Evolutionary conservation across 2,329 filamentous ascomycete genomes (phyloP), one percentile per base, ranked within the genome.

Genomic region (Pyrenochaeta sp.): DNA sequence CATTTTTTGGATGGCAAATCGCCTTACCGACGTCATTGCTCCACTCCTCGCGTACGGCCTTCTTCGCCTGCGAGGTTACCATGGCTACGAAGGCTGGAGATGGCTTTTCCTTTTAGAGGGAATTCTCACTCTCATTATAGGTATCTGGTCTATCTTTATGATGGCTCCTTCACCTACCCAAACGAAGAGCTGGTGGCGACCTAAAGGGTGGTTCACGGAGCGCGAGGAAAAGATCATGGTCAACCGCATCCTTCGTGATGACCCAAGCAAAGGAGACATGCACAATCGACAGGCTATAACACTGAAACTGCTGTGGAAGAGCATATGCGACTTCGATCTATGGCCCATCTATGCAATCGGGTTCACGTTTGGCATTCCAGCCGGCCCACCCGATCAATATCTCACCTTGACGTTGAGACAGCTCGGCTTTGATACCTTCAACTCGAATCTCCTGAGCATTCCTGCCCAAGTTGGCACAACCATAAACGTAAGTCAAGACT

Each of bases 201-300:
- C 42, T 7, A 34, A 34, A 9, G 84, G 84, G 6, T 86, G 84
- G 84, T 86, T 85, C 63, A 81, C 72, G 0, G 83, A 86, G 56
- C 75, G 76, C 3, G 82, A 88, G 56, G 84, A 87, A 55, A 77
- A 81, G 38, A 87, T 88, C 60, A 82, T 88, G 77, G 77, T 85
- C 19, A 85, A 84, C 51, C 72, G 82, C 1, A 72, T 81, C n/a
- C 68, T 84, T 1, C 77, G 83, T 0, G 83, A 86, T 28, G 83
- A 80, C 37, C 77, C 77, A 2, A 73, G 71, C 40, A 82, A 82
- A 53, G 78, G 77, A 11, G 31, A 34, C 10, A 34, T 34, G 31
- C 31, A 61, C 34, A 61, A 61, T 20, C 49, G 58, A n/a, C 40
- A 61, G 40, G 51, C 53, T 18, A 50, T 61, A 13, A 58, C 53